Base-by-base conservation (phyloP, 1,139 yeast genomes). In the Eremothecium gossypii region DNA sequence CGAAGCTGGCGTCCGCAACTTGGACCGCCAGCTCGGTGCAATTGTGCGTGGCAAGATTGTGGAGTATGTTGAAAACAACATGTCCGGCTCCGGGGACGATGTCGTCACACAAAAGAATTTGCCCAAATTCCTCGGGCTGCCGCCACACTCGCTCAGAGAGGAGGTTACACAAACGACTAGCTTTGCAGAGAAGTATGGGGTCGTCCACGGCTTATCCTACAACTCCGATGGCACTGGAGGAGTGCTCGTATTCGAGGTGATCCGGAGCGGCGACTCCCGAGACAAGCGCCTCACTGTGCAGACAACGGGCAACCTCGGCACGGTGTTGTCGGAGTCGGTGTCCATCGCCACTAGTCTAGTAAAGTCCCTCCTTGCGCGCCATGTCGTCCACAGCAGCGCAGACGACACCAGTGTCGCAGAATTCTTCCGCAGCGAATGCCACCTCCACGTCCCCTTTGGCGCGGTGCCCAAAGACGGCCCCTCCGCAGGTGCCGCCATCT, bases 391-490 rank as follows among this genome's bases (percentile, higher is more conserved):
- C 7, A 43, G 54, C 9, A 50, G 56, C 27, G 33, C 48, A 23
- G 13, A n/a, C 6, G 13, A 29, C 6, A 3, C 31, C 13, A 29
- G 13, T 6, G 55, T 73, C 29, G 55, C 70, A 35, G 70, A 68
- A 40, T 49, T 49, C 34, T 34, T 43, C 27, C 71, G 70, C 44
- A 63, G 75, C 43, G 87, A 82, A 47, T 72, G 84, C 45, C 94
- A 86, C 62, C 64, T 86, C 51, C 96, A 86, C 60, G 95, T 86
- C 34, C 96, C 96, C 1, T 81, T 82, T 68, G 96, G 96, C 0
- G 83, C 93, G 0, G 72, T 86, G 34, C 79, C 83, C 30, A 87
- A 87, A 63, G 96, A 87, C 60, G 96, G 96, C 0, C 96, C 96
- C 2, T 79, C 89, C 32, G 96, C 96, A 0, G 96, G 96, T 33